Base-by-base conservation (phyloP, 768 basidiomycete genomes). In the Collybiopsis confluens region DNA sequence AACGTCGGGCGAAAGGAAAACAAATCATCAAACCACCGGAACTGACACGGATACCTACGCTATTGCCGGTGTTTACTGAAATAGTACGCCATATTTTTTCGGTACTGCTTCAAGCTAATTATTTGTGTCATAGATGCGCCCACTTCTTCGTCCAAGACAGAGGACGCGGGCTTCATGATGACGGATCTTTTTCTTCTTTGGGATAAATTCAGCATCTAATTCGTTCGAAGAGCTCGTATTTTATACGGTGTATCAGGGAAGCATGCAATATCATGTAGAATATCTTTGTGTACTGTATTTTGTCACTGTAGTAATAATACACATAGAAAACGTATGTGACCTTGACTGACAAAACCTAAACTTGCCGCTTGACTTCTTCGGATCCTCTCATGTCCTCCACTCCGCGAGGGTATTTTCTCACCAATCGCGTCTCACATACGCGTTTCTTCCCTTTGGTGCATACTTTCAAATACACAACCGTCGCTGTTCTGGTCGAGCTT, bases 61-160 rank as follows among this genome's bases (percentile, higher is more conserved):
- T 99, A 20, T 72, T 97, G 35, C 93, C 96, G 1, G 61, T 98
- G 24, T 98, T 98, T 66, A 80, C 88, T 41, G 97, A 98, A 72
- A 84, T 98, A 80, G 94, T 97, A 56, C 64, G 84, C 70, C 27
- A 24, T 20, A 52, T 36, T 42, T 30, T 46, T 45, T 26, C 35
- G 20, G 18, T 9, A 1, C 24, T 27, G 27, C 8, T n/a, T 21
- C 15, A 7, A 27, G 11, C 20, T 4, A 50, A 42, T 50, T 36
- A 45, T 43, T 45, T 50, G 47, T 10, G 41, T 23, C 4, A 0
- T 44, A 79, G 78, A 75, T 78, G 69, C 71, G 74, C 23, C 74
- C 73, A 27, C 65, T 70, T 15, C 68, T 82, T 27, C 72, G 68
- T 27, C 62, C 70, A 42, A 66, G 65, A 41, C 61, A 65, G 55